phyloP scores from a whole-genome alignment of 2,329 filamentous ascomycete genomes.

The Verticillium nubilum region DNA sequence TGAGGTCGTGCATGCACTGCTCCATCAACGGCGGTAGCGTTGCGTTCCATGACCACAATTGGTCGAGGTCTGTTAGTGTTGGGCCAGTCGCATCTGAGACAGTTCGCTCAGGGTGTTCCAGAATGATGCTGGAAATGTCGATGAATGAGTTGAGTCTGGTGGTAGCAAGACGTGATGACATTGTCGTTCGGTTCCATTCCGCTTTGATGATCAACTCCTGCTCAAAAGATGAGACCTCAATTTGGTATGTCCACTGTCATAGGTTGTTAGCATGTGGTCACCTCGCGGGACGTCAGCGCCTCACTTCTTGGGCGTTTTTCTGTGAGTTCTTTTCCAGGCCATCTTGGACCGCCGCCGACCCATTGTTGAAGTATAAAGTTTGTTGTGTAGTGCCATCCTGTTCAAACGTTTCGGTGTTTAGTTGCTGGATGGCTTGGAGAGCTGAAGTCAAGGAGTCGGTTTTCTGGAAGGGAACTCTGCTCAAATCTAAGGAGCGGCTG shows the following conservation, averaged over 20 bases:
- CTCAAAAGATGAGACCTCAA: slow-evolving; percentile 10
- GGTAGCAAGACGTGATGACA: slow-evolving; percentile 11
- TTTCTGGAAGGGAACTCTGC: slow-evolving; percentile 11
- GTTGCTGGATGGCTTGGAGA: slow-evolving; percentile 6
- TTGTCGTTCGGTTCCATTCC: slow-evolving; percentile 12
- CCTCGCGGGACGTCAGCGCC: neutral
- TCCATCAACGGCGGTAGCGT: slow-evolving; percentile 31
- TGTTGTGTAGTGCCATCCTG: neutral
- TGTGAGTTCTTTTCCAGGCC: neutral
- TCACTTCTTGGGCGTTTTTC: neutral
- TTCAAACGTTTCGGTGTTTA: neutral
- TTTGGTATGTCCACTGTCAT: slow-evolving; percentile 16
- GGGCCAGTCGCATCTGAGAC: slow-evolving; percentile 13
- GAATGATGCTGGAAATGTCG: slow-evolving; percentile 12
- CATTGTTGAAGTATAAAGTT: slow-evolving; percentile 11
- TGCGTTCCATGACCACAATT: slow-evolving; percentile 42
- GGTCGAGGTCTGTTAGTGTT: slow-evolving; percentile 30
- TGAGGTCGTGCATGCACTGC: slow-evolving; percentile 41
- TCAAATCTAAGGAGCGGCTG: slow-evolving; percentile 6
- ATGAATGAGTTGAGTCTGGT: slow-evolving; percentile 14
- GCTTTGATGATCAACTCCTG: slow-evolving; percentile 10
- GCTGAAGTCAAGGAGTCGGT: slow-evolving; percentile 8
- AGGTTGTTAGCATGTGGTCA: neutral
- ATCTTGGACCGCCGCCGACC: neutral
- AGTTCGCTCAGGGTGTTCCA: slow-evolving; percentile 8